These are phyloP conservation scores for Venturia pyrina DNA, from an alignment of 2,329 filamentous ascomycete genomes.

Conservation along the genomic window DNA sequence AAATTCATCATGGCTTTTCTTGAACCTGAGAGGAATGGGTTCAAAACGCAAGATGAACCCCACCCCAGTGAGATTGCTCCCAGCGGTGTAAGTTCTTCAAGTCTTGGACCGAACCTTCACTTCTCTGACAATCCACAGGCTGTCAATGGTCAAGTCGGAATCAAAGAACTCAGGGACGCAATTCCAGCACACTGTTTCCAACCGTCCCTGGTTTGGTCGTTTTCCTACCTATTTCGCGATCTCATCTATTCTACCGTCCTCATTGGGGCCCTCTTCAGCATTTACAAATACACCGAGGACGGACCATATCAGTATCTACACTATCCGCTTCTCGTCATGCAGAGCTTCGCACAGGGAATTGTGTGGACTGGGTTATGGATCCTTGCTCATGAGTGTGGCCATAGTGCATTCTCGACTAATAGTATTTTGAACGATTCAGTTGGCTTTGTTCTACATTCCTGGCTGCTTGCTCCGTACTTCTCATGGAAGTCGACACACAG, in stretches of 20 bases:
- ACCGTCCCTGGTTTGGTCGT: conserved; percentile 32
- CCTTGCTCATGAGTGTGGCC: conserved; percentile 60
- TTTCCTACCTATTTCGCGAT: conserved; percentile 47
- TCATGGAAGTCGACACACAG: conserved; percentile 63
- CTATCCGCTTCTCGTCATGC: conserved; percentile 42
- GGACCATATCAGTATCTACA: conserved; percentile 16
- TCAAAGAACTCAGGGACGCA: no score
- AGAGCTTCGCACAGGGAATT: conserved; percentile 55
- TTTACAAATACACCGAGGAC: conserved; percentile 42
- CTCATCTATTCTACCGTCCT: conserved; percentile 28
- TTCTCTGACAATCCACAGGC: no score
- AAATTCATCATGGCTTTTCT: neutral
- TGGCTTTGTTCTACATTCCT: conserved; percentile 57
- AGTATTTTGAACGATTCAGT: conserved; percentile 48
- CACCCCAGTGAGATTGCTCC: neutral
- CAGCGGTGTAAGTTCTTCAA: neutral
- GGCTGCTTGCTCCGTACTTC: conserved; percentile 60
- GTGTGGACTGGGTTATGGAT: conserved; percentile 62
- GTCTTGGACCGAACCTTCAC: no score
- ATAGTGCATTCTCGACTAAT: conserved; percentile 54
- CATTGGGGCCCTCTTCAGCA: conserved; percentile 37
- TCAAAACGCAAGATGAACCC: neutral
- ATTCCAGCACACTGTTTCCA: conserved; percentile 31
- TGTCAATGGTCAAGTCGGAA: no score
- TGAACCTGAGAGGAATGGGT: neutral